Base-by-base conservation (phyloP, 345 rosid species). In the Eucalyptus polybractea region DNA sequence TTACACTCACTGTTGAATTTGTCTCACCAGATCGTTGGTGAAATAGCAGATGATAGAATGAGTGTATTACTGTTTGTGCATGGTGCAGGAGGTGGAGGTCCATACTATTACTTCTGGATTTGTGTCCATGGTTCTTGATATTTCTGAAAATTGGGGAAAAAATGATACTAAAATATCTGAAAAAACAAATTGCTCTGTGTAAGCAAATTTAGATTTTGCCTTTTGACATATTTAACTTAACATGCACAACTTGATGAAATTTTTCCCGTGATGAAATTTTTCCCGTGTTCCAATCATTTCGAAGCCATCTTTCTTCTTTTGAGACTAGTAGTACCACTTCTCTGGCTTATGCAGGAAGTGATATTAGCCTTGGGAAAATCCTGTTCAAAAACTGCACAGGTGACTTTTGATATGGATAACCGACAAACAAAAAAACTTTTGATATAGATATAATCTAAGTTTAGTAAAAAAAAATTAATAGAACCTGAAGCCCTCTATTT, bases 341-440 rank as follows among this genome's bases (percentile, higher is more conserved):
- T 56, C 62, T 24, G 62, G 62, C 62, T 81, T 80, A 16, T 92
- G 91, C 95, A 92, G 96, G 91, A 45, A 31, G 91, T 51, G 51
- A 90, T 15, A 29, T 60, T 60, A 60, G 72, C 29, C 67, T 92
- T 87, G 90, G 90, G 51, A 91, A 87, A 86, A 86, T 31, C 87
- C 50, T 95, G 21, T 93, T 88, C 94, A 93, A 91, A 92, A 89
- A 90, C 92, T 12, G 93, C 89, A 22, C 94, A 92, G 93, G 95
- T 45, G 25, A 65, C 37, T 7, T n/a, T 37, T 56, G 27, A 54
- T 54, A 54, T 53, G 4, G 10, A 53, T 53, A 50, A 50, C 53
- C 19, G 53, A 50, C 19, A 50, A 50, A 50, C 1, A 50, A 15
- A 50, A 50, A 50, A 51, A 51, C 16, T 50, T 50, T 51, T 51